Conservation (phyloP, 2,329 filamentous ascomycete species). For the Fonsecaea pedrosoi region DNA sequence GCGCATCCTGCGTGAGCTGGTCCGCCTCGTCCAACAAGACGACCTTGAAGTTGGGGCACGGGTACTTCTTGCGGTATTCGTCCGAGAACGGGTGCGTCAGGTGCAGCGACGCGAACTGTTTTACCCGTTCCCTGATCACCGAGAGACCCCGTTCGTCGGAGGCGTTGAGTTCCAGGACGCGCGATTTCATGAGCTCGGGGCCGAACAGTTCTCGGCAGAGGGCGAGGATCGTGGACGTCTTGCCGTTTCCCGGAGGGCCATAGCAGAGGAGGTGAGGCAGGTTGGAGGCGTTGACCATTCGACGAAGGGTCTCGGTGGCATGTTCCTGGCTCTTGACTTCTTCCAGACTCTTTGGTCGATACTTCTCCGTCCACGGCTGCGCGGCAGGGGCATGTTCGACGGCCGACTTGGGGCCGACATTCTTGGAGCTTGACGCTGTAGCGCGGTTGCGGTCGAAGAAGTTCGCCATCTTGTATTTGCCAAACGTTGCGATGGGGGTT, state of each 20-base stretch:
- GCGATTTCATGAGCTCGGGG: constrained; percentile 86
- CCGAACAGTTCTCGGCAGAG: constrained; percentile 97
- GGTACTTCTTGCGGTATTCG: constrained; percentile 68
- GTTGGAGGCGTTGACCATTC: constrained; percentile 93
- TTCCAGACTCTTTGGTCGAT: constrained; percentile 88
- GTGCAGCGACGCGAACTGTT: constrained; percentile 80
- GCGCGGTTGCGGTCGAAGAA: constrained; percentile 84
- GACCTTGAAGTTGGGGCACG: constrained; percentile 98
- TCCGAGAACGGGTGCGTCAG: constrained; percentile 36
- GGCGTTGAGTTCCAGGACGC: constrained; percentile 98
- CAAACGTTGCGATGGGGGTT: not conserved
- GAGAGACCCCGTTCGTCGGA: constrained; percentile 98
- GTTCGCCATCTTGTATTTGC: constrained; percentile 69
- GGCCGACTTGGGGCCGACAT: constrained; percentile 63
- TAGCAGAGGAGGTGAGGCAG: constrained; percentile 99
- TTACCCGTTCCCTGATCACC: constrained; percentile 97
- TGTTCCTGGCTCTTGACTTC: constrained; percentile 98
- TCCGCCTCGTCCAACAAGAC: constrained; percentile 96
- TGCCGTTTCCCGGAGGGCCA: constrained; percentile 94
- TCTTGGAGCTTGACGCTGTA: constrained; percentile 63
- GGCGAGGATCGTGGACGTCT: constrained; percentile 96
- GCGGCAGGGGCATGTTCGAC: constrained; percentile 87
- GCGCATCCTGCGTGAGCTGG: constrained; percentile 96
- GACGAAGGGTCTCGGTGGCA: constrained; percentile 88
- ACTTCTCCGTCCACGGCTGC: constrained; percentile 48